A percentile compares a stretch with the other conserved stretches of the same genome.
These are phyloP conservation scores for Nymphaea thermarum DNA, from an alignment of 164 flowering plant genomes.

Conservation along the genomic window DNA sequence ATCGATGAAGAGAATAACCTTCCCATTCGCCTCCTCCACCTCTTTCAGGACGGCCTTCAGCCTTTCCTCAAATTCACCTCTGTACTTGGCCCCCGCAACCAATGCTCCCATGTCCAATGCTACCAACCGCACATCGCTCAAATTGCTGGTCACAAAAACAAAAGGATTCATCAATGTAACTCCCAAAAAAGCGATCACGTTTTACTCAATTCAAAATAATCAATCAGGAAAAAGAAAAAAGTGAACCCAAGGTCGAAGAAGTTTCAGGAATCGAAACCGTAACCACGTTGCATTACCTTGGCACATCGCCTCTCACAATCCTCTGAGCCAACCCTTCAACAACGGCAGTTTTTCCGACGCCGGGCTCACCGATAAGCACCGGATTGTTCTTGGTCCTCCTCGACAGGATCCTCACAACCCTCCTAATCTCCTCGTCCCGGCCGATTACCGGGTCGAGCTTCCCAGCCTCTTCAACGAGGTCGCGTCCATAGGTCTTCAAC, in stretches of 20 bases:
- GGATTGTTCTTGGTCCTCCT: slow-evolving; percentile 82
- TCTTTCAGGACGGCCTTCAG: slow-evolving; percentile 68
- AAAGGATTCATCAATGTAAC: background rate
- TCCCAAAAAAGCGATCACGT: background rate
- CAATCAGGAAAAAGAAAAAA: too few species aligned
- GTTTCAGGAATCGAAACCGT: too few species aligned
- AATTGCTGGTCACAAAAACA: slow-evolving; percentile 23
- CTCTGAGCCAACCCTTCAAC: slow-evolving; percentile 87
- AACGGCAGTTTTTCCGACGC: slow-evolving; percentile 86
- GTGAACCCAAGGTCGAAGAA: too few species aligned
- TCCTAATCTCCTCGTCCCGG: slow-evolving; percentile 75
- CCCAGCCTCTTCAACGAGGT: slow-evolving; percentile 75
- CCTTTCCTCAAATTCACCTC: slow-evolving; percentile 83
- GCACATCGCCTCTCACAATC: slow-evolving; percentile 74
- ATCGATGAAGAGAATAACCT: slow-evolving; percentile 73
- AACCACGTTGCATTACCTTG: slow-evolving; percentile 7
- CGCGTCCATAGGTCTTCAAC: slow-evolving; percentile 74
- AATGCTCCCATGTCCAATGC: slow-evolving; percentile 83
- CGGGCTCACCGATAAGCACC: slow-evolving; percentile 81
- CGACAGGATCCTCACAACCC: slow-evolving; percentile 63
- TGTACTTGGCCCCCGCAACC: slow-evolving; percentile 68
- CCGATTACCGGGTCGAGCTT: slow-evolving; percentile 90
- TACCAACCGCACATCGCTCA: slow-evolving; percentile 63
- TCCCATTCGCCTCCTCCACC: slow-evolving; percentile 79
- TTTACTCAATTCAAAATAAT: background rate